Evolutionary conservation across 2,329 filamentous ascomycete species (phyloP).

Genomic region (Grosmannia clavigera): DNA sequence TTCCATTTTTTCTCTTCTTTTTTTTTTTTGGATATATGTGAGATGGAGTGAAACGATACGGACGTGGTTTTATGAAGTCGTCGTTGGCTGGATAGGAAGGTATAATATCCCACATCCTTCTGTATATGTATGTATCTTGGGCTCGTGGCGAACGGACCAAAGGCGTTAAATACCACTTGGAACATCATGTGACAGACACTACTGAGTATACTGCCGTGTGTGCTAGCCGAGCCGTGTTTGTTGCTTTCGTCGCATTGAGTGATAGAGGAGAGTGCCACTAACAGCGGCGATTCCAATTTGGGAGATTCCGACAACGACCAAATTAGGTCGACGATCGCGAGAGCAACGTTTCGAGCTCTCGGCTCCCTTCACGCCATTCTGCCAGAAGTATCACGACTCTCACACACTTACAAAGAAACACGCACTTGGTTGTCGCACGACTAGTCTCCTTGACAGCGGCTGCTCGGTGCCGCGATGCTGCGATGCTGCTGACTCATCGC

Average conservation of each 20-base stretch:
- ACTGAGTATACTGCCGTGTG: no score
- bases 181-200: neutral
- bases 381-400: no score
- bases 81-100: neutral
- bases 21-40: neutral
- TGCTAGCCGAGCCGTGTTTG: no score
- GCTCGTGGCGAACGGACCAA: neutral
- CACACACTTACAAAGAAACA: neutral
- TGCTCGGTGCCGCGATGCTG: neutral
- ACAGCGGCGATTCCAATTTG: neutral
- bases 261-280: no score
- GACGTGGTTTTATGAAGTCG: neutral
- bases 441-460: neutral
- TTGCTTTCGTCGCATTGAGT: no score
- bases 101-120: neutral
- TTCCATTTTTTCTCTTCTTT: neutral
- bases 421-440: neutral
- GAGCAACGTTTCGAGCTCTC: no score
- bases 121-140: conserved; percentile 1
- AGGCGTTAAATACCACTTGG: neutral
- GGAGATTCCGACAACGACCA: neutral
- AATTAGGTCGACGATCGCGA: no score
- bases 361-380: no score
- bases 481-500: no score
- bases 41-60: neutral